These are phyloP conservation scores for Fusarium sp. DNA, from an alignment of 2,329 filamentous ascomycete species.

Conservation along the genomic window DNA sequence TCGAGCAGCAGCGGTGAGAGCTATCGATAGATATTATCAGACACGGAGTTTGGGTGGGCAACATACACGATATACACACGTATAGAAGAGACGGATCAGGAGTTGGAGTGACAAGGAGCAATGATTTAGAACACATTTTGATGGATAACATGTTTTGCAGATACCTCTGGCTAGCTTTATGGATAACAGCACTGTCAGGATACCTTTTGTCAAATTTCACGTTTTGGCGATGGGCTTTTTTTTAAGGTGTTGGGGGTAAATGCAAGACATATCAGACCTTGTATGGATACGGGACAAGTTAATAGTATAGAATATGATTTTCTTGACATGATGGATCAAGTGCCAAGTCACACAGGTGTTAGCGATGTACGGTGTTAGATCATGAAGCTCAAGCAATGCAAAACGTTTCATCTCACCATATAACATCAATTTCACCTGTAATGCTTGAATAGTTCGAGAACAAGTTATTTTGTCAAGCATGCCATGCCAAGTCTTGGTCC, in stretches of 20 bases:
- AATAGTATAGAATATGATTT: not conserved
- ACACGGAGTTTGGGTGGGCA: not conserved
- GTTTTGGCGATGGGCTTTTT: conserved; percentile 3
- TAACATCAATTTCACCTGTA: too few relatives aligned
- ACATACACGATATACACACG: conserved; percentile 19
- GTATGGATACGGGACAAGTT: not conserved
- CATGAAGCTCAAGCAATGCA: not conserved
- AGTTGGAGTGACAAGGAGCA: not conserved
- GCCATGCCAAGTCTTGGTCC: too few relatives aligned
- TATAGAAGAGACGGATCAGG: not conserved
- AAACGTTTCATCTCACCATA: not conserved
- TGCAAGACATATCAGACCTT: not conserved
- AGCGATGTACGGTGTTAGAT: too few relatives aligned
- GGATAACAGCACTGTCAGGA: not conserved
- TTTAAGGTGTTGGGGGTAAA: conserved; percentile 6
- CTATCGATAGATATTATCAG: conserved; percentile 10
- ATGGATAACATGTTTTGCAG: not conserved
- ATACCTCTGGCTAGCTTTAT: conserved; percentile 7
- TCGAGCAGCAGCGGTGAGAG: conserved; percentile 39
- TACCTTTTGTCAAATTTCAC: conserved; percentile 9
- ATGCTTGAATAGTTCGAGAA: too few relatives aligned
- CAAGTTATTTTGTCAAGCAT: too few relatives aligned
- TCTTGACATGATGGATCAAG: not conserved
- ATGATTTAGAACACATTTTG: not conserved
- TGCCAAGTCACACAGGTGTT: not conserved